These are phyloP conservation scores for Globisporangium perplexum DNA, from an alignment of 352 stramenopile species.

Conservation along the genomic window DNA sequence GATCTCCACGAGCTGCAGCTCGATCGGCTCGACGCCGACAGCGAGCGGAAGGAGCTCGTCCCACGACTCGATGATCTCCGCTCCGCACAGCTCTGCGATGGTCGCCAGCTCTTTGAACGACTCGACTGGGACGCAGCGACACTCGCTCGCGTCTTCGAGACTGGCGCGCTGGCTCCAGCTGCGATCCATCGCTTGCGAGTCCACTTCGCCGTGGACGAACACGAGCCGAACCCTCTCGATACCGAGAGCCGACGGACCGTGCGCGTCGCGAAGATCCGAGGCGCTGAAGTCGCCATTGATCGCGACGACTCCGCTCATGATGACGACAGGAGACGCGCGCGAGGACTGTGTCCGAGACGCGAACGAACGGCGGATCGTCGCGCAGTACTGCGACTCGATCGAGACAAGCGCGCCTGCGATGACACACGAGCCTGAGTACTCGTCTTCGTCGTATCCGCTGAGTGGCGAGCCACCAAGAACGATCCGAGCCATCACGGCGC, in stretches of 20 bases:
- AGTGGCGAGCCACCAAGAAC: not conserved
- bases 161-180: not conserved
- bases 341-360: not conserved
- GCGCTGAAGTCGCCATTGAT: conserved; percentile 5
- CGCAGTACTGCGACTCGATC: not conserved
- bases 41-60: conserved; percentile 3
- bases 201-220: conserved; percentile 8
- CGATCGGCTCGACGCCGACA: not conserved
- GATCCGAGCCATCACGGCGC: not conserved
- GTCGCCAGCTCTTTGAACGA: conserved; percentile 5
- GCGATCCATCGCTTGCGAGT: conserved; percentile 6
- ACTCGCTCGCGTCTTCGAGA: no score
- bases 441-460: not conserved
- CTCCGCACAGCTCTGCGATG: conserved; percentile 6
- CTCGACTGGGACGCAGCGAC: not conserved
- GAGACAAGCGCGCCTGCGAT: not conserved
- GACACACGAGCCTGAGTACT: not conserved
- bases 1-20: conserved; percentile 6
- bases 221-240: not conserved
- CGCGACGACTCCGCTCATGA: conserved; percentile 1
- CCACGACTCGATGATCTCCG: conserved; percentile 12
- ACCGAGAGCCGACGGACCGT: not conserved
- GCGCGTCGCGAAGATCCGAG: not conserved
- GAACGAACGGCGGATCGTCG: not conserved
- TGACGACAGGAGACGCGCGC: not conserved